Percentiles rank a stretch among this genome's conserved stretches.
phyloP scores from a whole-genome alignment of 805 yeast species.

The Brettanomyces sp. region DNA sequence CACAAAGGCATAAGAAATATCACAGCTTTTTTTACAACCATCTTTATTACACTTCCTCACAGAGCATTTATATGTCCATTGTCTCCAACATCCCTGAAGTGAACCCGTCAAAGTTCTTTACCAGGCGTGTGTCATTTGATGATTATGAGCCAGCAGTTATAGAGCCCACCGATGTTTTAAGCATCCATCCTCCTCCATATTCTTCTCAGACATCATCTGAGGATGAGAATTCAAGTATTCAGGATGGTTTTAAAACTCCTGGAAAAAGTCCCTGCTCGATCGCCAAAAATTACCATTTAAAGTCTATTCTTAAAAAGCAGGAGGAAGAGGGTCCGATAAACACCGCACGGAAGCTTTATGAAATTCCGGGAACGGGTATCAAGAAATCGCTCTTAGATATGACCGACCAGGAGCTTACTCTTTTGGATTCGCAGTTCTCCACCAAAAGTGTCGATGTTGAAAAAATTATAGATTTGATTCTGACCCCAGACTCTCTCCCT shows the following conservation, averaged over 20 bases:
- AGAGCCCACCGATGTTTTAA: conserved; percentile 38
- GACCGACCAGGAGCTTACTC: conserved; percentile 46
- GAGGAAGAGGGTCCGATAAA: neutral
- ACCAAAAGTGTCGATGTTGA: conserved; percentile 31
- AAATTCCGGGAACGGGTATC: conserved; percentile 5
- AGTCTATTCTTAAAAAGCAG: conserved; percentile 1
- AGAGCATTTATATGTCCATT: no score
- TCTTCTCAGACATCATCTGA: neutral
- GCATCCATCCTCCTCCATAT: conserved; percentile 39
- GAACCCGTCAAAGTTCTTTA: conserved; percentile 5
- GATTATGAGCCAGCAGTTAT: conserved; percentile 26
- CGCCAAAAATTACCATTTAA: neutral
- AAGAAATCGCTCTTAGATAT: conserved; percentile 40
- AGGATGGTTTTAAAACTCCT: neutral
- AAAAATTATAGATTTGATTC: conserved; percentile 8
- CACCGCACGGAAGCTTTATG: neutral
- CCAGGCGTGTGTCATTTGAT: conserved; percentile 10
- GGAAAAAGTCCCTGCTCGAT: neutral
- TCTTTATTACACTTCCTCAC: no score
- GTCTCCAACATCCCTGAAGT: no score
- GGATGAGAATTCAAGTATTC: neutral
- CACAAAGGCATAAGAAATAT: no score
- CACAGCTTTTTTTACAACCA: no score
- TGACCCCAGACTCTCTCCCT: conserved; percentile 6
- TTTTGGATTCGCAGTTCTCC: conserved; percentile 43